These are phyloP conservation scores for Cadophora luteo-olivacea DNA, from an alignment of 2,329 filamentous ascomycete genomes.

Conservation along the genomic window DNA sequence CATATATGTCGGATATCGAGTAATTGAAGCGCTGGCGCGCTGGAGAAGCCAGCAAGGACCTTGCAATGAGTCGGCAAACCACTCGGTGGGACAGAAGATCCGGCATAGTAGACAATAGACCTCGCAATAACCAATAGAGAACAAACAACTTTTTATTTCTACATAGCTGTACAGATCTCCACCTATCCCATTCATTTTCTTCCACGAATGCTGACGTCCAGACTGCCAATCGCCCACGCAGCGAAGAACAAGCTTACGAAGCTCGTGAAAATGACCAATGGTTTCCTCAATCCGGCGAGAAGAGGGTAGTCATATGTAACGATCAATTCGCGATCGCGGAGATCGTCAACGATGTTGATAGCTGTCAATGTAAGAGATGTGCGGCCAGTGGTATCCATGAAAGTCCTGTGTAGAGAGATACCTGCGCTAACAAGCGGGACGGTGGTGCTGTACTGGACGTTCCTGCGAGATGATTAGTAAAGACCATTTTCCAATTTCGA, in stretches of 20 bases:
- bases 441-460: constrained; percentile 77
- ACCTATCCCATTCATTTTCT: constrained; percentile 27
- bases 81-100: no score
- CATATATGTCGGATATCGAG: no score
- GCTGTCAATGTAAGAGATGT: constrained; percentile 82
- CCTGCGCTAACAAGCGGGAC: constrained; percentile 71
- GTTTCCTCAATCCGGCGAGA: constrained; percentile 80
- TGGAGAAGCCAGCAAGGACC: no score
- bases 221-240: constrained; percentile 71
- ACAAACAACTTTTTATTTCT: constrained; percentile 10
- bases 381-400: constrained; percentile 91
- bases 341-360: constrained; percentile 88
- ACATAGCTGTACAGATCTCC: constrained; percentile 8
- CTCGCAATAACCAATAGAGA: not conserved
- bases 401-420: constrained; percentile 78
- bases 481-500: constrained; percentile 50
- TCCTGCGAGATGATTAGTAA: constrained; percentile 57
- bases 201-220: constrained; percentile 43
- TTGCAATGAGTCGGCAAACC: no score
- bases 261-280: constrained; percentile 78
- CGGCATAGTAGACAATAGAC: no score
- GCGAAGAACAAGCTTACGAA: constrained; percentile 76
- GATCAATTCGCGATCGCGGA: constrained; percentile 81
- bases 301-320: constrained; percentile 89
- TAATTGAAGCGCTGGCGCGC: no score